Percentiles rank a stretch among this genome's conserved stretches.
Evolutionary conservation across 192 early-diverging fungal genomes (phyloP).

Genomic region (Martensiomyces pterosporus): DNA sequence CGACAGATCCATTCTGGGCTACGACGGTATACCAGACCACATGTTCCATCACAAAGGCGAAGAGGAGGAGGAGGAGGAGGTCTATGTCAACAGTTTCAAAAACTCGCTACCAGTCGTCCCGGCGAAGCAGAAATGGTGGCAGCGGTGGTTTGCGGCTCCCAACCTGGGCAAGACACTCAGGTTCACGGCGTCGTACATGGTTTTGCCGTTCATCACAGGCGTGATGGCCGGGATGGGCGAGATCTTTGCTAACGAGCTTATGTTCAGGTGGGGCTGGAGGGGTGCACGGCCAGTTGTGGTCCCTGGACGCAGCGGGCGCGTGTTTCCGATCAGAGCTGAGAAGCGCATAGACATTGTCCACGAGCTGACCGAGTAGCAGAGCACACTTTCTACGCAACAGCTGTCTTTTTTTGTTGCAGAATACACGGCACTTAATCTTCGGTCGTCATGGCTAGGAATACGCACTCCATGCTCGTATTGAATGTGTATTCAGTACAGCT

Average conservation of each 20-base stretch:
- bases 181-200: constrained; percentile 37
- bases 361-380: too few relatives aligned
- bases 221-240: constrained; percentile 70
- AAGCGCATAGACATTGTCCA: too few relatives aligned
- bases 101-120: background rate
- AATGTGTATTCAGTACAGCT: too few relatives aligned
- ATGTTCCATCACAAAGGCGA: background rate
- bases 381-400: too few relatives aligned
- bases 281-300: constrained; percentile 41
- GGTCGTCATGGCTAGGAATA: too few relatives aligned
- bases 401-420: background rate
- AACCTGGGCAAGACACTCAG: constrained; percentile 16
- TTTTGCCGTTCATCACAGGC: constrained; percentile 48
- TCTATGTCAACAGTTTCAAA: constrained; percentile 1
- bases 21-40: too few relatives aligned
- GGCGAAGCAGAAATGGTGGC: background rate
- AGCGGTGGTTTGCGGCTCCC: constrained; percentile 4
- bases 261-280: constrained; percentile 72
- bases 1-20: background rate
- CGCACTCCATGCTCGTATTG: too few relatives aligned
- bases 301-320: constrained; percentile 19
- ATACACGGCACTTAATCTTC: too few relatives aligned
- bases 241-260: constrained; percentile 75
- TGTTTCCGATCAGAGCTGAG: constrained; percentile 19
- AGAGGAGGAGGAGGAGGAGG: constrained; percentile 2